phyloP scores from a whole-genome alignment of 768 basidiomycete genomes.

The Serendipita sp. region DNA sequence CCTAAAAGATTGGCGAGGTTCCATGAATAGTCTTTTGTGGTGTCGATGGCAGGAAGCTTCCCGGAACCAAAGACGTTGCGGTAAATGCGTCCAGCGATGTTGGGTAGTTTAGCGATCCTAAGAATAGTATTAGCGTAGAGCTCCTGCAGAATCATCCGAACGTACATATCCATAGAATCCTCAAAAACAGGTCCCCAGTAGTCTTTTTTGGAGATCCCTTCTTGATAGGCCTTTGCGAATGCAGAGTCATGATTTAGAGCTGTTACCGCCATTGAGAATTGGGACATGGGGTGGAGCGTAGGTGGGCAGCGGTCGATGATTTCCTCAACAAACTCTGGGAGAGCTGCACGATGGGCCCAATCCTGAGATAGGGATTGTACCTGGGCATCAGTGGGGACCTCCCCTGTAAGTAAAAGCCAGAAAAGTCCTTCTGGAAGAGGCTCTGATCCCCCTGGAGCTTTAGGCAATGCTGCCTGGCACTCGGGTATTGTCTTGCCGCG shows the following conservation, averaged over 20 bases:
- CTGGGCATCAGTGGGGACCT: constrained; percentile 83
- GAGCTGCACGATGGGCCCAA: constrained; percentile 83
- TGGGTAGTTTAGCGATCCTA: constrained; percentile 91
- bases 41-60: constrained; percentile 75
- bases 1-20: constrained; percentile 86
- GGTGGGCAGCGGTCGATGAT: constrained; percentile 84
- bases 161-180: constrained; percentile 72
- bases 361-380: constrained; percentile 74
- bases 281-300: constrained; percentile 96
- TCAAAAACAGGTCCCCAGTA: constrained; percentile 95
- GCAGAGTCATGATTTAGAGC: constrained; percentile 92
- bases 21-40: constrained; percentile 69
- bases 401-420: constrained; percentile 90
- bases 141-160: neutral
- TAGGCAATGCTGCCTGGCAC: constrained; percentile 71
- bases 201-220: constrained; percentile 84
- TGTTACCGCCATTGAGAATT: constrained; percentile 91
- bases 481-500: constrained; percentile 92
- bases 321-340: constrained; percentile 93
- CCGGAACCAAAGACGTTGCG: constrained; percentile 76
- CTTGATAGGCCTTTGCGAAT: constrained; percentile 87
- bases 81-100: constrained; percentile 87
- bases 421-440: constrained; percentile 89
- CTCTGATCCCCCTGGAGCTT: constrained; percentile 73
- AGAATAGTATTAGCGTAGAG: constrained; percentile 5